Percentiles rank a stretch among this genome's conserved stretches.
phyloP scores from a whole-genome alignment of 73 alveolate species.

The Tetrahymena thermophila region DNA sequence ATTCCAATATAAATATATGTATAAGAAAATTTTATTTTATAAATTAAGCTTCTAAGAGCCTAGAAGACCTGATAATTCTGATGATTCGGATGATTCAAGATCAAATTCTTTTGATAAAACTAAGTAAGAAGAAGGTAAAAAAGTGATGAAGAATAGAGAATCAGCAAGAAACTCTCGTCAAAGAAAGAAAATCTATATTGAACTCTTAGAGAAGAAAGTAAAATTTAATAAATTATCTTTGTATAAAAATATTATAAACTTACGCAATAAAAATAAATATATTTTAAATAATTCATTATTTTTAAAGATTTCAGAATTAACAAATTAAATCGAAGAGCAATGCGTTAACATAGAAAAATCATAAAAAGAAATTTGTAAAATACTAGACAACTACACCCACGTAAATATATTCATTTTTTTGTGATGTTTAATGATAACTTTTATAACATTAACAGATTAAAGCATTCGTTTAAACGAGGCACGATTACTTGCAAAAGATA shows the following conservation, averaged over 20 bases:
- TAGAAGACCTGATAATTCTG: not conserved
- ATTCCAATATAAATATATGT: not conserved
- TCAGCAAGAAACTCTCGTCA: constrained; percentile 47
- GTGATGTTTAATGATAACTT: not conserved
- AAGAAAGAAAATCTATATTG: constrained; percentile 49
- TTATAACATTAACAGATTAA: not conserved
- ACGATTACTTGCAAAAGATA: not conserved
- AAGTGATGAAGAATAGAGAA: constrained; percentile 47
- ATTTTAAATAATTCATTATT: not conserved
- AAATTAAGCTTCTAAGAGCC: not conserved
- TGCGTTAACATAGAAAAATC: constrained; percentile 25
- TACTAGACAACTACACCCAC: constrained; percentile 17
- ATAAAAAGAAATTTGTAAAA: constrained; percentile 5
- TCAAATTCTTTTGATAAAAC: not conserved
- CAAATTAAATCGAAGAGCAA: constrained; percentile 21
- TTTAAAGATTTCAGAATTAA: not conserved
- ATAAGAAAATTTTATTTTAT: no score
- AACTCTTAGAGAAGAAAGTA: constrained; percentile 42
- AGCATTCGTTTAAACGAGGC: not conserved
- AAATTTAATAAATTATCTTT: not conserved
- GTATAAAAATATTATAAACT: no score
- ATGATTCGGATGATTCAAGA: not conserved
- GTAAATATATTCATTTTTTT: not conserved
- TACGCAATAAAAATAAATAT: no score
- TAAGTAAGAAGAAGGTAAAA: constrained; percentile 22